Percentiles rank a stretch among this genome's conserved stretches.
These are phyloP conservation scores for Rutidosis leptorrhynchoides DNA, from an alignment of 129 eudicot genomes.

Conservation along the genomic window DNA sequence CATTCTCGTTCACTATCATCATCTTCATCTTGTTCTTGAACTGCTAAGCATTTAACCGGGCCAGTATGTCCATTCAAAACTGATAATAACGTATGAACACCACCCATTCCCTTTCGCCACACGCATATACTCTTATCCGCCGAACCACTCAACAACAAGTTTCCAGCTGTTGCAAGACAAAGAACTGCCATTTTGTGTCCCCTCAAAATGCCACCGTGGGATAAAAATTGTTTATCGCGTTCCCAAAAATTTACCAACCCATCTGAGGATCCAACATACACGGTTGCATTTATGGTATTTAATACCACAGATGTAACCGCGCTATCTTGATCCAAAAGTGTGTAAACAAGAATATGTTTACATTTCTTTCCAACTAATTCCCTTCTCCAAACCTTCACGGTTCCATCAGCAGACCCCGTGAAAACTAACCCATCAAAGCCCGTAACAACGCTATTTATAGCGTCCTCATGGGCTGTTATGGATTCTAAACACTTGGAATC, in stretches of 20 bases:
- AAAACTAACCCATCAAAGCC: slow-evolving; percentile 65
- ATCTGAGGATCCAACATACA: slow-evolving; percentile 62
- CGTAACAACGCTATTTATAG: slow-evolving; percentile 52
- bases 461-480: slow-evolving; percentile 72
- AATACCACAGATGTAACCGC: slow-evolving; percentile 71
- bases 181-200: slow-evolving; percentile 81
- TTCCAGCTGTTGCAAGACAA: slow-evolving; percentile 59
- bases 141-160: slow-evolving; percentile 70
- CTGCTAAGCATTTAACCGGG: slow-evolving; percentile 74
- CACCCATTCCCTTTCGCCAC: slow-evolving; percentile 61
- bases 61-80: slow-evolving; percentile 69
- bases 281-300: slow-evolving; percentile 19
- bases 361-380: slow-evolving; percentile 50
- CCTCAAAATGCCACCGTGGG: slow-evolving; percentile 60
- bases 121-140: slow-evolving; percentile 80
- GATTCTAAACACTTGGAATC: slow-evolving; percentile 86
- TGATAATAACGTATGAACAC: slow-evolving; percentile 54
- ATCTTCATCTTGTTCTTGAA: slow-evolving; percentile 27
- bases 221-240: slow-evolving; percentile 43
- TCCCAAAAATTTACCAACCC: slow-evolving; percentile 73
- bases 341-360: slow-evolving; percentile 44
- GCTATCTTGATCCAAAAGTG: slow-evolving; percentile 50
- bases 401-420: slow-evolving; percentile 89
- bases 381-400: slow-evolving; percentile 87
- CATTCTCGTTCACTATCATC: slow-evolving; percentile 33